Base-by-base conservation (phyloP, 805 yeast species). In the Alloascoidea africana region DNA sequence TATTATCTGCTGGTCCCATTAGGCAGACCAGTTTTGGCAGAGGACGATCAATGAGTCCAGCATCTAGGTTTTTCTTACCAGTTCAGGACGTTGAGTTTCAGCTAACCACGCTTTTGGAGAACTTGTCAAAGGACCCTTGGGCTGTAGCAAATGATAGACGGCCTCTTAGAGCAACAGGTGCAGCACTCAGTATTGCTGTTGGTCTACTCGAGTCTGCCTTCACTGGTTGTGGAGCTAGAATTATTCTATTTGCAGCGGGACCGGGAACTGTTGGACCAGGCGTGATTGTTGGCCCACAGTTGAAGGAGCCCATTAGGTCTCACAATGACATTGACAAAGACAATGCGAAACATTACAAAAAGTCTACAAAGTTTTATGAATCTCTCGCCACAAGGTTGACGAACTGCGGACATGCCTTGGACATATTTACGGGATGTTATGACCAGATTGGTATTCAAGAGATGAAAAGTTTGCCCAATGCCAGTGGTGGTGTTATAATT, bases 241-340 rank as follows among this genome's bases (percentile, higher is more conserved):
- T 91, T 48, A 76, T 85, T 65, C 65, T 91, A 42, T 91, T 91
- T 52, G 76, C 94, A 32, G 93, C 89, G 38, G 99, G 98, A 44
- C 94, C 96, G 36, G 78, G 96, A 55, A 91, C 98, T 35, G 76
- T 81, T 53, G 81, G 80, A 35, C 97, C 99, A 11, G 99, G 99
- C 49, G 64, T 83, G 55, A 85, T 91, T 46, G 99, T 91, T 18
- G 84, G 89, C 34, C 75, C 79, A 16, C 91, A 86, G 56, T 70
- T 91, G 55, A 82, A 83, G 55, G 98, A 91, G 59, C 96, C 98
- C 36, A 81, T 91, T 49, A 76, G 99, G 65, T 91, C 98, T 5
- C 99, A 91, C 60, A 84, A 82, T 52, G 98, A 91, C 56, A 83
- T 91, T 46, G 97, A 91, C 56, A 77, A 86, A 46, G 96, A 89